These are phyloP conservation scores for Hyphodiscus sp. DNA, from an alignment of 2,329 filamentous ascomycete species.

Conservation along the genomic window DNA sequence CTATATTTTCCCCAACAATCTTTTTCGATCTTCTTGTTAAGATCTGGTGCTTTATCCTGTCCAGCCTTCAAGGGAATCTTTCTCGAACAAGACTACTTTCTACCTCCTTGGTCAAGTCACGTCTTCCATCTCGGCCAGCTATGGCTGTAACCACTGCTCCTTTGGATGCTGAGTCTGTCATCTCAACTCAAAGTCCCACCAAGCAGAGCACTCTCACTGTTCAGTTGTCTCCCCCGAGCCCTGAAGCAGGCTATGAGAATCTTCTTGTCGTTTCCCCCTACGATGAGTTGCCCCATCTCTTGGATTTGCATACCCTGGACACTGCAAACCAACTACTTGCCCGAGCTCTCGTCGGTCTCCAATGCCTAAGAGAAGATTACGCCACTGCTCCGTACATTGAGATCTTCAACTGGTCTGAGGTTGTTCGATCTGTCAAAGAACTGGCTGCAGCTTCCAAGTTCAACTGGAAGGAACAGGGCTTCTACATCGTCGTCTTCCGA, in stretches of 20 bases:
- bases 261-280: conserved; percentile 71
- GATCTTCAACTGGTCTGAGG: conserved; percentile 69
- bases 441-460: conserved; percentile 43
- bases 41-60: background rate
- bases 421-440: conserved; percentile 51
- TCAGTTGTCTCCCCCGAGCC: background rate
- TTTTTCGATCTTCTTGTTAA: background rate
- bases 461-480: conserved; percentile 55
- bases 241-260: conserved; percentile 11
- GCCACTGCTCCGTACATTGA: conserved; percentile 67
- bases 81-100: background rate
- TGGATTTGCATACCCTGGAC: conserved; percentile 64
- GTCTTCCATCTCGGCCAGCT: background rate
- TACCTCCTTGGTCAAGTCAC: background rate
- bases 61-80: background rate
- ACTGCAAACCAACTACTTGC: conserved; percentile 63
- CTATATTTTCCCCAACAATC: background rate
- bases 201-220: background rate
- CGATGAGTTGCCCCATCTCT: conserved; percentile 59
- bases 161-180: conserved; percentile 1
- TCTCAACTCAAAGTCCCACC: background rate
- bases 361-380: conserved; percentile 61
- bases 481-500: conserved; percentile 82
- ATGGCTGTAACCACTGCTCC: conserved; percentile 13
- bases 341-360: conserved; percentile 59